A percentile compares a stretch with the other conserved stretches of the same genome.
Conservation (phyloP, 2,329 filamentous ascomycete genomes). For the Diaporthe ampelina region DNA sequence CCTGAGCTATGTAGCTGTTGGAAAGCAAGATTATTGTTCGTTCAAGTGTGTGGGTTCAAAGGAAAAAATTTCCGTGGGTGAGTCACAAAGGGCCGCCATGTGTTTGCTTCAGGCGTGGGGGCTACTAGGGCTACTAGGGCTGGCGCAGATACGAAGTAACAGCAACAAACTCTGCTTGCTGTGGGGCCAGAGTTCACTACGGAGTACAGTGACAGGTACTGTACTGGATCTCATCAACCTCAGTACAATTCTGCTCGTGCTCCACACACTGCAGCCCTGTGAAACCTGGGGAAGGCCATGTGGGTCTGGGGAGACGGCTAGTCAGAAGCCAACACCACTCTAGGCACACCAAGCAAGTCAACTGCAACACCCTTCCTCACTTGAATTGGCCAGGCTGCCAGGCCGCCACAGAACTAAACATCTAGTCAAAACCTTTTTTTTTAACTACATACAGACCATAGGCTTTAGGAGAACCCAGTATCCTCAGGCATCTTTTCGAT, state of each 20-base stretch:
- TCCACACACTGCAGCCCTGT: slow-evolving; percentile 26
- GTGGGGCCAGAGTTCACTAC: neutral
- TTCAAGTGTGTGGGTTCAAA: neutral
- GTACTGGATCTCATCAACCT: neutral
- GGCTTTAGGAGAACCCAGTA: neutral
- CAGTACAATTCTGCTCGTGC: too few species aligned
- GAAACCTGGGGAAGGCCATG: slow-evolving; percentile 4
- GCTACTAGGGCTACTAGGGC: neutral
- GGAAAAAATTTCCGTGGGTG: too few species aligned
- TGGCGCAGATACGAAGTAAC: neutral
- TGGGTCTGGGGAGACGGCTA: slow-evolving; percentile 13
- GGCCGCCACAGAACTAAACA: too few species aligned
- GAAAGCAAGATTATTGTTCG: neutral
- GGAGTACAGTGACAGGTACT: neutral
- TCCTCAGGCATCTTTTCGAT: neutral
- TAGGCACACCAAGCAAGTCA: neutral
- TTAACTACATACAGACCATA: neutral
- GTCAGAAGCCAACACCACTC: neutral
- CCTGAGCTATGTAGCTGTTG: neutral
- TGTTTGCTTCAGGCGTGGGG: too few species aligned
- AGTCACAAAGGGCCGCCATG: slow-evolving; percentile 27
- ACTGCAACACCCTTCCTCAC: neutral
- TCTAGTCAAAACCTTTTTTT: too few species aligned
- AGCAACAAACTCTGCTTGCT: slow-evolving; percentile 3
- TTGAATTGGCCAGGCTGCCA: too few species aligned